Evolutionary conservation across 768 basidiomycete species (phyloP), one percentile per base, ranked within the genome.

Genomic region (Multifurca ochricompacta): DNA sequence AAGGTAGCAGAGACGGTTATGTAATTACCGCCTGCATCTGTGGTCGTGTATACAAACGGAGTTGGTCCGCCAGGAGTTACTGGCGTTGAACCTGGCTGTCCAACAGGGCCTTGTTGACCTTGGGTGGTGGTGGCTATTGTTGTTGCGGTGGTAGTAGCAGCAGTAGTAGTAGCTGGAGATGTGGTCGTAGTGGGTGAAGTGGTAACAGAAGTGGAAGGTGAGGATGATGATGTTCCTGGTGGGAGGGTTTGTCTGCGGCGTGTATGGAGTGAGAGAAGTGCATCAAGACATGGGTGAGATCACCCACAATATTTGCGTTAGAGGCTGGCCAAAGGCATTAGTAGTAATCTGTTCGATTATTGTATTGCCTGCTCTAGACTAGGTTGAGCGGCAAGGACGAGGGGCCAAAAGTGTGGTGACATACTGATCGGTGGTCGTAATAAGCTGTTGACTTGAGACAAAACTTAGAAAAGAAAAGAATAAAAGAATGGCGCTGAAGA

Each of bases 91-190:
- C 63, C 71, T 21, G 81, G 80, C 59, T 77, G 74, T 6, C 75
- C 84, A 0, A 85, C 83, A 3, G 82, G 80, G 0, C 80, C 81
- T 59, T 74, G 70, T 2, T 63, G 61, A 14, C 31, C 49, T 13
- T 60, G 28, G 3, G 64, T 40, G 3, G 65, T 27, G 1, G 59
- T 27, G n/a, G 63, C 18, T 8, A 64, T 32, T 14, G 64, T 32
- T 0, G 69, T 57, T 2, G 68, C 58, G 14, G 69, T 60, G 23
- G 63, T 6, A 8, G 69, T 48, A 16, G 69, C 48, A 4, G 63
- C 43, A 16, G 56, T n/a, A 10, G 58, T 37, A 18, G 63, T 54
- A 2, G 64, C 58, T 18, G 65, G 16, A 28, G 59, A 61, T 30
- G 7, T 28, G 47, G 63, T 27, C 11, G 64, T 34, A 0, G 69